phyloP scores from a whole-genome alignment of 495 filamentous ascomycete genomes.

The Penicillium cinerascens region DNA sequence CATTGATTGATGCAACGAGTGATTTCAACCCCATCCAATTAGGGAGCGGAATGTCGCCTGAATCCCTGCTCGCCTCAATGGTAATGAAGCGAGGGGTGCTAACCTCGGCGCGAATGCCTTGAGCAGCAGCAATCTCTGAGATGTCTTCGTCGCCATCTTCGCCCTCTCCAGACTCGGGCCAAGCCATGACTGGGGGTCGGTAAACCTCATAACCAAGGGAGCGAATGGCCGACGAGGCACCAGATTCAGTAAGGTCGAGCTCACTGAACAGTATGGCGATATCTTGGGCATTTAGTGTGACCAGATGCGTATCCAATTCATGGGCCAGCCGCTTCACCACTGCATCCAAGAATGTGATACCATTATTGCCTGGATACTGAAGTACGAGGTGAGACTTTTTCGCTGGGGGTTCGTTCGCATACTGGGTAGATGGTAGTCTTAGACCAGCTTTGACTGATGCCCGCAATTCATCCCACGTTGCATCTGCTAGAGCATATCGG shows the following conservation, averaged over 20 bases:
- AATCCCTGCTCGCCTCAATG: slow-evolving; percentile 34
- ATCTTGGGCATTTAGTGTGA: slow-evolving; percentile 74
- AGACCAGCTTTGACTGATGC: slow-evolving; percentile 42
- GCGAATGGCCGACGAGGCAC: slow-evolving; percentile 38
- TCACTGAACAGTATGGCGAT: slow-evolving; percentile 73
- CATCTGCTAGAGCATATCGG: slow-evolving; percentile 37
- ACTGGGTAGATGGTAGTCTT: slow-evolving; percentile 37
- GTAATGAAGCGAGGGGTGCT: slow-evolving; percentile 36
- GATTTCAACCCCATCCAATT: slow-evolving; percentile 36
- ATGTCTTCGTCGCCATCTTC: slow-evolving; percentile 45
- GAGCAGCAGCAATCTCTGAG: slow-evolving; percentile 25
- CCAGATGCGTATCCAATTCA: slow-evolving; percentile 65
- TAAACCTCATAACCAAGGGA: slow-evolving; percentile 69
- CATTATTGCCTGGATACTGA: slow-evolving; percentile 60
- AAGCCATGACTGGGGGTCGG: slow-evolving; percentile 25
- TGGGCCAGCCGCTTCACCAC: slow-evolving; percentile 58
- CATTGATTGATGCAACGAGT: slow-evolving; percentile 36
- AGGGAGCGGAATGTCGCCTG: slow-evolving; percentile 35
- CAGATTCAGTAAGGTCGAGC: slow-evolving; percentile 54
- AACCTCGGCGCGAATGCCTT: slow-evolving; percentile 18
- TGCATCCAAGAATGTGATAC: slow-evolving; percentile 52
- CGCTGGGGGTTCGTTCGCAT: slow-evolving; percentile 47
- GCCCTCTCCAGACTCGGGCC: slow-evolving; percentile 34
- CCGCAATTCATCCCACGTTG: slow-evolving; percentile 39
- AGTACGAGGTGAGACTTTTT: slow-evolving; percentile 62